phyloP scores from a whole-genome alignment of 805 yeast species.

The Saturnispora serradocipensis region DNA sequence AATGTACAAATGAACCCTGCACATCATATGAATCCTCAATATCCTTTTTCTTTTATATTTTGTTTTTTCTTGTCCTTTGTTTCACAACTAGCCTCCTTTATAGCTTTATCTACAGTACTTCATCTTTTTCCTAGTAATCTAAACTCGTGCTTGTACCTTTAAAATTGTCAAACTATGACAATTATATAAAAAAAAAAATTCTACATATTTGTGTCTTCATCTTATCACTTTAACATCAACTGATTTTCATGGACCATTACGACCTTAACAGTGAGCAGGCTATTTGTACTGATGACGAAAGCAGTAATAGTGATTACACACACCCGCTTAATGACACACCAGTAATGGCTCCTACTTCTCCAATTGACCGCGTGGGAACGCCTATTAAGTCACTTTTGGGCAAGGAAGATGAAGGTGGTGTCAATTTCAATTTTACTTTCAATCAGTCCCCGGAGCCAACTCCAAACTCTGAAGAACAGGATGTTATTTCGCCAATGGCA shows the following conservation, averaged over 20 bases:
- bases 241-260: background rate
- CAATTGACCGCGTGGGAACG: conserved; percentile 21
- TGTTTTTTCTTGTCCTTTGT: background rate
- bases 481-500: background rate
- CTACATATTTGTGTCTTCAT: background rate
- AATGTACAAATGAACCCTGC: background rate
- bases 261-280: background rate
- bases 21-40: background rate
- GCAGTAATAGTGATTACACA: background rate
- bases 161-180: background rate
- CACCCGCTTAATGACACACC: conserved; percentile 73
- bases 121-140: too few species aligned
- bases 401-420: conserved; percentile 1
- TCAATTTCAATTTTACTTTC: conserved; percentile 3
- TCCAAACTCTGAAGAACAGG: background rate
- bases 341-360: conserved; percentile 49
- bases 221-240: background rate
- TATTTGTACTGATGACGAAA: background rate
- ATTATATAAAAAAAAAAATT: too few species aligned
- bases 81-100: background rate
- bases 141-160: background rate
- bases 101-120: background rate
- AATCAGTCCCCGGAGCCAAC: background rate
- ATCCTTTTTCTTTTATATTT: background rate
- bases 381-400: background rate